Percentiles rank a stretch among this genome's conserved stretches.
Conservation (phyloP, 805 yeast genomes). For the Starmerella bacillaris region DNA sequence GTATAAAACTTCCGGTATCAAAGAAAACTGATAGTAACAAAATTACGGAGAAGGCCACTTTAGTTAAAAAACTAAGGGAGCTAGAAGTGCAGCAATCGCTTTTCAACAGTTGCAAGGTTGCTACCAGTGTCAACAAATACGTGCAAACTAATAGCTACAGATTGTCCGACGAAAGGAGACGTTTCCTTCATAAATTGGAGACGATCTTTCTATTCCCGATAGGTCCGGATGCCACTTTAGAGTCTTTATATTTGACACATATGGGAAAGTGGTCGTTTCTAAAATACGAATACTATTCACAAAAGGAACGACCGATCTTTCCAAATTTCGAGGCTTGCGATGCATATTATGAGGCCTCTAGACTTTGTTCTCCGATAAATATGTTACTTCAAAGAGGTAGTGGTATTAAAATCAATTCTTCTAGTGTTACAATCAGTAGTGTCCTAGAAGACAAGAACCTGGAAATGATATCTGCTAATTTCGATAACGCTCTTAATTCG, state of each 20-base stretch:
- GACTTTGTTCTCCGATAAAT: conserved; percentile 12
- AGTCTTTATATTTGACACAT: conserved; percentile 13
- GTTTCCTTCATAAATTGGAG: conserved; percentile 10
- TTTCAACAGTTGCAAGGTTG: conserved; percentile 7
- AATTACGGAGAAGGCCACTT: conserved; percentile 1
- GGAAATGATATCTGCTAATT: not conserved
- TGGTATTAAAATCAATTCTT: conserved; percentile 14
- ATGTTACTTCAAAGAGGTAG: too few species aligned
- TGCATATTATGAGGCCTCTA: conserved; percentile 14
- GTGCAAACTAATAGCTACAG: conserved; percentile 6
- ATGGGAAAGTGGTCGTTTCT: conserved; percentile 17
- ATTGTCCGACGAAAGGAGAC: conserved; percentile 4
- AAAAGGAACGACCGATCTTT: conserved; percentile 15
- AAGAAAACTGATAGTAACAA: not conserved
- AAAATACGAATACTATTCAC: conserved; percentile 13
- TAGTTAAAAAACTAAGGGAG: conserved; percentile 9
- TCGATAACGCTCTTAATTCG: not conserved
- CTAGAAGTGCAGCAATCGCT: conserved; percentile 11
- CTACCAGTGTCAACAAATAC: conserved; percentile 3
- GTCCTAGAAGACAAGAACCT: not conserved
- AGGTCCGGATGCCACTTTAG: conserved; percentile 15
- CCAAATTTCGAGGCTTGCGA: conserved; percentile 6
- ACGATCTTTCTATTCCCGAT: conserved; percentile 15
- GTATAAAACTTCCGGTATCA: conserved; percentile 4
- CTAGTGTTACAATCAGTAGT: conserved; percentile 2